Evolutionary conservation across 768 basidiomycete species (phyloP).

Genomic region (Rhodotorula paludigena): DNA sequence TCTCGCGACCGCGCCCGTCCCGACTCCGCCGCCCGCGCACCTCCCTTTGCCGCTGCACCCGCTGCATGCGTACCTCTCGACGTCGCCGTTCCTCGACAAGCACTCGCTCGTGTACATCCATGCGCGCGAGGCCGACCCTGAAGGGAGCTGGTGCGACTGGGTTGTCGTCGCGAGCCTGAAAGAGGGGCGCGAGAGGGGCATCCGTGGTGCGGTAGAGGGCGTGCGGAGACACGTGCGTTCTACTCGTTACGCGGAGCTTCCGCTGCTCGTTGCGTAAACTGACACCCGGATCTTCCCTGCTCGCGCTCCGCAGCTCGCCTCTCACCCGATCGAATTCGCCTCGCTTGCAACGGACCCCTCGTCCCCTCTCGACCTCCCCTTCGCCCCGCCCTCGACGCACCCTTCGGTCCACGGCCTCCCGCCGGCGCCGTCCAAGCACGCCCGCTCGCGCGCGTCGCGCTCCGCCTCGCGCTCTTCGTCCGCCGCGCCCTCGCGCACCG

Average conservation of each 20-base stretch:
- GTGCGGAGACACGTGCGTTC: conserved; percentile 34
- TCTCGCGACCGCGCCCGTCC: conserved; percentile 22
- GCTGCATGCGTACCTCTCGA: conserved; percentile 34
- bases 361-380: neutral
- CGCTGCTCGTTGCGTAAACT: no score
- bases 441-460: conserved; percentile 15
- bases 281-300: neutral
- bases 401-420: conserved; percentile 33
- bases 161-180: conserved; percentile 34
- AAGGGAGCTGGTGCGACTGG: conserved; percentile 39
- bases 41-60: conserved; percentile 27
- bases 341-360: no score
- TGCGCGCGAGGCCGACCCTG: conserved; percentile 35
- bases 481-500: neutral
- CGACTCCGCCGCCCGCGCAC: conserved; percentile 30
- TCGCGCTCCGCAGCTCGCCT: conserved; percentile 8
- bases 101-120: conserved; percentile 37
- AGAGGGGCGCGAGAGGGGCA: conserved; percentile 37
- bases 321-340: conserved; percentile 23
- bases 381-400: conserved; percentile 16
- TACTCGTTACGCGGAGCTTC: no score
- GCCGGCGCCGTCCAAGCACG: conserved; percentile 27
- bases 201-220: conserved; percentile 38
- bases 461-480: conserved; percentile 1
- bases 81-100: conserved; percentile 40